Evolutionary conservation across 192 early-diverging fungal species (phyloP), one percentile per base, ranked within the genome.

Genomic region (Coemansia sp.): DNA sequence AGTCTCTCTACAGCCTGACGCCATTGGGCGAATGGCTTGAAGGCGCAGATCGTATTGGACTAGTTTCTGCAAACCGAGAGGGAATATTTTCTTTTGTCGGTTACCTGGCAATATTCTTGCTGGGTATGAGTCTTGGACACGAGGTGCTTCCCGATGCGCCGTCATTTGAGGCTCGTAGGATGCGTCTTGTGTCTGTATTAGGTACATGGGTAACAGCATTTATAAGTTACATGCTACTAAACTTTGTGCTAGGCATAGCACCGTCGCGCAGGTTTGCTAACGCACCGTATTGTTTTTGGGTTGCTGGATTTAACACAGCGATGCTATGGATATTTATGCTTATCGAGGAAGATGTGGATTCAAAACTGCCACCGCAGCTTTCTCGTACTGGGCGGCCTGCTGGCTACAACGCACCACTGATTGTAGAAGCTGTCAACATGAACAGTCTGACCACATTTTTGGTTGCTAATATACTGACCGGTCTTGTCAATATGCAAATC

Each of bases 41-140:
- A 50, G 22, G 88, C 51, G 91, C 93, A 0, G 89, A 88, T 5
- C 86, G 96, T 46, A 78, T 75, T 0, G 84, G 84, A 60, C 62
- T 96, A 0, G 64, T 98, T 21, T 88, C 85, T 29, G 88, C 91
- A 62, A 98, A 98, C 83, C 88, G 90, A 53, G 96, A 98, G 71
- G 96, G 96, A 11, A 84, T 97, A 30, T 89, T 85, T 54, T 93
- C 90, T 32, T 91, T 96, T 56, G 19, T 77, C 76, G 95, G 95
- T 1, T 98, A 95, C 68, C 75, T 92, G 51, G 68, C 90, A 1
- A 92, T 97, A 32, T 97, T 91, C 66, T 70, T 94, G 31, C 66
- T 93, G 33, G 90, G 91, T 0, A 84, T 93, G 32, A 88, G 89
- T 63, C 71, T 91, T 19, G 96, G 96, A 2, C 71, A 68, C 6